Evolutionary conservation across 225 moss, liverwort and hornwort genomes (phyloP).

Genomic region (Thuidium tamariscinum): DNA sequence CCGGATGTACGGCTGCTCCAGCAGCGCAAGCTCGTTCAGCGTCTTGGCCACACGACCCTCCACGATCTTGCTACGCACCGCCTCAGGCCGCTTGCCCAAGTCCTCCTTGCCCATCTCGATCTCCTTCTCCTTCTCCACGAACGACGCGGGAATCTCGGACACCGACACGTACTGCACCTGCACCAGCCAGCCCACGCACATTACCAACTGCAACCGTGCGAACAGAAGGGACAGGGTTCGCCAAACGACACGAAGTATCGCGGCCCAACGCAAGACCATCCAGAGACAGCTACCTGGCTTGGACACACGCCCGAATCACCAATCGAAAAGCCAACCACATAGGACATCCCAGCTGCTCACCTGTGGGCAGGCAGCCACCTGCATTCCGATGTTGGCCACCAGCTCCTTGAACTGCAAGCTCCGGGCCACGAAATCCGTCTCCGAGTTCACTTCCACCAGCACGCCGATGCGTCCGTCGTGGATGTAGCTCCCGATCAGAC

Average conservation of each 20-base stretch:
- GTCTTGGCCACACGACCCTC: constrained; percentile 81
- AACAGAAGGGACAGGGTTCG: background rate
- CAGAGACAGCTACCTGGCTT: background rate
- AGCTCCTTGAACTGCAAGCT: constrained; percentile 76
- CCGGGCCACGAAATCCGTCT: constrained; percentile 92
- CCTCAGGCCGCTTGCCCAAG: constrained; percentile 60
- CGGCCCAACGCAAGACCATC: background rate
- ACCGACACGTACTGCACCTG: constrained; percentile 81
- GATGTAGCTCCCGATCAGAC: constrained; percentile 76
- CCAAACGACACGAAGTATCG: background rate
- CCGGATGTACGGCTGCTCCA: constrained; percentile 35
- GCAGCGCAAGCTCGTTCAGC: constrained; percentile 47
- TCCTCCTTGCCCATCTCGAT: constrained; percentile 82
- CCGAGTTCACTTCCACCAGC: constrained; percentile 85
- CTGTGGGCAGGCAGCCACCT: constrained; percentile 75
- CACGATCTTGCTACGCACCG: constrained; percentile 72
- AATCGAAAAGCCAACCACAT: background rate
- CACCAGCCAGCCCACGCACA: background rate
- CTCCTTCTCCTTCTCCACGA: constrained; percentile 69
- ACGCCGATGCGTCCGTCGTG: constrained; percentile 89
- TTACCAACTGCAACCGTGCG: background rate
- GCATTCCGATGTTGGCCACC: constrained; percentile 73
- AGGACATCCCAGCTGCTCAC: background rate
- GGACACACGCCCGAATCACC: background rate
- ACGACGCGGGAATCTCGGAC: constrained; percentile 24